These are phyloP conservation scores for Venturia carpophila DNA, from an alignment of 2,329 filamentous ascomycete genomes.

Conservation along the genomic window DNA sequence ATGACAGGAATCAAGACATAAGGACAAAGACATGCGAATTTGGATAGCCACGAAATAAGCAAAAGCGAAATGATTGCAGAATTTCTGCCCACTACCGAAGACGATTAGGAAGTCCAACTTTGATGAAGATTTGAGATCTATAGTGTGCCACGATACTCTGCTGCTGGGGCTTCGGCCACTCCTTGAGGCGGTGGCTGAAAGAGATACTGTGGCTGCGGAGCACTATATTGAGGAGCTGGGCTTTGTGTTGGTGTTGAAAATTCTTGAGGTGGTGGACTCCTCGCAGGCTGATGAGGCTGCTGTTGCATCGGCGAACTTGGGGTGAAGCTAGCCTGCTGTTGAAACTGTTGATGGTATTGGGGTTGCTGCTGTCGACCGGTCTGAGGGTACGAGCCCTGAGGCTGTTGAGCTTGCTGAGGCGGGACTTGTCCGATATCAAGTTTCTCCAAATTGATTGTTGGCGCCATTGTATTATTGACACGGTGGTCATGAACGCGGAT, in stretches of 20 bases:
- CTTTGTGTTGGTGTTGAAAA: conserved; percentile 9
- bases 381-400: background rate
- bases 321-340: background rate
- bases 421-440: background rate
- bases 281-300: conserved; percentile 15
- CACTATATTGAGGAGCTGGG: conserved; percentile 11
- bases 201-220: conserved; percentile 3
- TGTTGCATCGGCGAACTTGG: conserved; percentile 4
- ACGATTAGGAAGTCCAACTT: too few species aligned
- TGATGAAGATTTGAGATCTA: too few species aligned
- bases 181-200: conserved; percentile 11
- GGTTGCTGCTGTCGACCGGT: background rate
- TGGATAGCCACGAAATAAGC: background rate
- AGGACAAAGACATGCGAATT: background rate
- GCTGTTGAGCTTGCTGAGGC: conserved; percentile 11
- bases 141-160: background rate
- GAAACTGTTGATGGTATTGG: background rate
- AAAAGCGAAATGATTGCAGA: background rate
- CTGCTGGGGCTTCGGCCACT: conserved; percentile 5
- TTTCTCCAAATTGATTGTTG: conserved; percentile 18
- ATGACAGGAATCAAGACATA: background rate
- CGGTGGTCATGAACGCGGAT: conserved; percentile 21
- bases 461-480: background rate
- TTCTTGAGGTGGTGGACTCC: conserved; percentile 13
- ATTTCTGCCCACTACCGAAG: too few species aligned